Evolutionary conservation across 768 basidiomycete species (phyloP).

Genomic region (Mycena leptocephala): DNA sequence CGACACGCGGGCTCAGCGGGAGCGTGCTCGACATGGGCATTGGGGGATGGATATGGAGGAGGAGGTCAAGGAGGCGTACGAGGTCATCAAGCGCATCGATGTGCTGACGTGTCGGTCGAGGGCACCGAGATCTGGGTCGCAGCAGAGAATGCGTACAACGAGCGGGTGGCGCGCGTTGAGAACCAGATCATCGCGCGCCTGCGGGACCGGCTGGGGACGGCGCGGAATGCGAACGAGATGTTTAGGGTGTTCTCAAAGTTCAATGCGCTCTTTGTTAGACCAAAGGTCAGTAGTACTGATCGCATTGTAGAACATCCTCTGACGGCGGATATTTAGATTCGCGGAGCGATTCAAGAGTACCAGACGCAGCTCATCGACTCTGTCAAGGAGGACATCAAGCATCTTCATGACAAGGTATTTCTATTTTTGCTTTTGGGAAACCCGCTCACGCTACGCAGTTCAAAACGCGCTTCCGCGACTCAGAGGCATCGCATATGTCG

Average conservation of each 20-base stretch:
- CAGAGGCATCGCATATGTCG: constrained; percentile 98
- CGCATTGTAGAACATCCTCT: constrained; percentile 25
- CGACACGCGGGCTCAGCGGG: constrained; percentile 87
- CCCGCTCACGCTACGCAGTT: constrained; percentile 65
- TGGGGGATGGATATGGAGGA: constrained; percentile 98
- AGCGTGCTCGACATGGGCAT: constrained; percentile 85
- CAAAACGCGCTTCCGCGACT: constrained; percentile 96
- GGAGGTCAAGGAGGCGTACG: constrained; percentile 96
- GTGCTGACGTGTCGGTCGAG: constrained; percentile 96
- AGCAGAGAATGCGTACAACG: constrained; percentile 98
- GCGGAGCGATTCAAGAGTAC: constrained; percentile 99
- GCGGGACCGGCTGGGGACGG: constrained; percentile 93
- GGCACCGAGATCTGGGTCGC: constrained; percentile 98
- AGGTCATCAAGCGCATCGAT: constrained; percentile 97
- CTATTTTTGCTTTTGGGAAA: neutral
- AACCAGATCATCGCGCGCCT: constrained; percentile 98
- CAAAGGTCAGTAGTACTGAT: constrained; percentile 73
- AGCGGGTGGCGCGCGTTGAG: constrained; percentile 96
- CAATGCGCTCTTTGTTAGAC: constrained; percentile 96
- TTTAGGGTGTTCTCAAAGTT: constrained; percentile 99
- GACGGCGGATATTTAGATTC: constrained; percentile 67
- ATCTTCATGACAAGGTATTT: constrained; percentile 89
- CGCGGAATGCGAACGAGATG: constrained; percentile 99
- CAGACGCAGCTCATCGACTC: constrained; percentile 99
- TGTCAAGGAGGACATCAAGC: constrained; percentile 98